These are phyloP conservation scores for Phyllosticta ampelicida DNA, from an alignment of 2,329 filamentous ascomycete genomes.

Conservation along the genomic window DNA sequence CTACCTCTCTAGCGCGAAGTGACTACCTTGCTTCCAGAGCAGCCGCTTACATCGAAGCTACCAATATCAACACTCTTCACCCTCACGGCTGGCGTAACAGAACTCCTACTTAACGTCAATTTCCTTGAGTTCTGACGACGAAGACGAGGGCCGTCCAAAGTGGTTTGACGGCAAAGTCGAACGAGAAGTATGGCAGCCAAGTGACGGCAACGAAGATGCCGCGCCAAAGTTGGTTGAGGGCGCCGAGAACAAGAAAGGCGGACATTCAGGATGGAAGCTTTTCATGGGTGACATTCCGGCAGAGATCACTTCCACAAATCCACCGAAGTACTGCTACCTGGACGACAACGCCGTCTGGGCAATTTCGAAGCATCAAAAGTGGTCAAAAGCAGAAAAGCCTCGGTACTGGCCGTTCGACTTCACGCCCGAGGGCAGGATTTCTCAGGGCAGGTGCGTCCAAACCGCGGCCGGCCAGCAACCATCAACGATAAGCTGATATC, in stretches of 20 bases:
- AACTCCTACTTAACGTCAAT: not conserved
- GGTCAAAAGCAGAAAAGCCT: conserved; percentile 16
- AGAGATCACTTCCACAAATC: conserved; percentile 18
- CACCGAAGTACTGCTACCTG: conserved; percentile 29
- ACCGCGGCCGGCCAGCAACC: conserved; percentile 28
- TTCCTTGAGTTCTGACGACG: too few species aligned
- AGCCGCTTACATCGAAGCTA: too few species aligned
- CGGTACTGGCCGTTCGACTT: conserved; percentile 32
- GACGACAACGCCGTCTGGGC: conserved; percentile 29
- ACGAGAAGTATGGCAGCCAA: conserved; percentile 29
- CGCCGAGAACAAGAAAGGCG: conserved; percentile 13
- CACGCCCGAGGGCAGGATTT: conserved; percentile 20
- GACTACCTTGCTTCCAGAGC: too few species aligned
- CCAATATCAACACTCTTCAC: not conserved
- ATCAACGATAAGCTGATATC: not conserved
- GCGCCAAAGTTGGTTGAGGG: conserved; percentile 19
- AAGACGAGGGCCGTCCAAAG: not conserved
- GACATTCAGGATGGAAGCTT: conserved; percentile 30
- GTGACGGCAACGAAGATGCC: conserved; percentile 27
- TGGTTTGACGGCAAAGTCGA: conserved; percentile 20
- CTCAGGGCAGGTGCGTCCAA: conserved; percentile 17
- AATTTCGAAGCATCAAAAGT: conserved; percentile 22
- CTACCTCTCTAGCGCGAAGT: too few species aligned
- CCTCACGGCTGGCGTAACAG: not conserved
- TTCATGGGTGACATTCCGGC: conserved; percentile 23